A percentile compares a stretch with the other conserved stretches of the same genome.
These are phyloP conservation scores for Gaeumannomyces tritici DNA, from an alignment of 2,329 filamentous ascomycete genomes.

Conservation along the genomic window DNA sequence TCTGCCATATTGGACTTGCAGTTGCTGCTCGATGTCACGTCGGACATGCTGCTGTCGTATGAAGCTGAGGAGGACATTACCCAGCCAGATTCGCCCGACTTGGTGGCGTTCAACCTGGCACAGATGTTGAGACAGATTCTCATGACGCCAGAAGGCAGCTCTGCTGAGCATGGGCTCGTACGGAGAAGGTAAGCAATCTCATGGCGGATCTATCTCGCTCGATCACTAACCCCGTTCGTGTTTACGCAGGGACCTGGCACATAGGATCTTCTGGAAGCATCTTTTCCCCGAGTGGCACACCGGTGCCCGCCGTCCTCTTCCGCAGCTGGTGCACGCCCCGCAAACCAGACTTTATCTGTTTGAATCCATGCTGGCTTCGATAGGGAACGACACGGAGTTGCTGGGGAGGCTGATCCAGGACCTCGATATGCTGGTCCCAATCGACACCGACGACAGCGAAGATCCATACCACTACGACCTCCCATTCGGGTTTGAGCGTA, in stretches of 20 bases:
- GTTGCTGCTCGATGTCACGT: constrained; percentile 15
- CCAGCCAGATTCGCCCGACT: constrained; percentile 23
- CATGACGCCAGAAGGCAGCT: background rate
- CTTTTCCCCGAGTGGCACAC: constrained; percentile 48
- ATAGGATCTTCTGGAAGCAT: constrained; percentile 50
- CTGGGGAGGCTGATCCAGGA: constrained; percentile 41
- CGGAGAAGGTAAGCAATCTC: constrained; percentile 7
- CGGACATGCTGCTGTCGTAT: constrained; percentile 17
- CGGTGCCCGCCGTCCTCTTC: constrained; percentile 17
- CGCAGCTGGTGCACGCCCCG: constrained; percentile 36
- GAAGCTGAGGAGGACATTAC: constrained; percentile 27
- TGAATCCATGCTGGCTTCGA: constrained; percentile 47
- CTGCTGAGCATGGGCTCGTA: background rate
- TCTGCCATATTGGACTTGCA: constrained; percentile 19
- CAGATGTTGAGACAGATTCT: constrained; percentile 2
- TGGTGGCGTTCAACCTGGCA: constrained; percentile 11
- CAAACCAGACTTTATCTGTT: constrained; percentile 50
- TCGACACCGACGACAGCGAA: constrained; percentile 26
- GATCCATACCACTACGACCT: constrained; percentile 54
- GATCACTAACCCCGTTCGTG: background rate
- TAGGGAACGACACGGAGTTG: constrained; percentile 38
- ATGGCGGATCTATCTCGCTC: background rate
- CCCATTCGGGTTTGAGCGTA: constrained; percentile 52
- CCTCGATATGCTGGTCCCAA: constrained; percentile 39
- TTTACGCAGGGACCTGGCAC: constrained; percentile 21